These are phyloP conservation scores for Penicillium longicatenatum DNA, from an alignment of 495 filamentous ascomycete species.

Conservation along the genomic window DNA sequence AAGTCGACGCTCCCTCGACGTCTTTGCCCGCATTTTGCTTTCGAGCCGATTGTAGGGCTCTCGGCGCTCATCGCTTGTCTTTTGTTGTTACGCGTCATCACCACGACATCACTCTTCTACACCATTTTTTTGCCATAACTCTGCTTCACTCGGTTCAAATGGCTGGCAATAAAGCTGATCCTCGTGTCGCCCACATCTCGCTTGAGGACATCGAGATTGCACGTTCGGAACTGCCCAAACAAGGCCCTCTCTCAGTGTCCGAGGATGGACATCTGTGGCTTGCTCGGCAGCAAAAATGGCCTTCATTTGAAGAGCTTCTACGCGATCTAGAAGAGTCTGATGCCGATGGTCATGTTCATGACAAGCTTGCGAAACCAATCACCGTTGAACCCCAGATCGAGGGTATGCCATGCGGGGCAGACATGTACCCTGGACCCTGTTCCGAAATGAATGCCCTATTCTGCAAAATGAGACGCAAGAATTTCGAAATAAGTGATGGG, in stretches of 20 bases:
- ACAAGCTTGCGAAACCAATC: too few species aligned
- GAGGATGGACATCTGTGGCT: background rate
- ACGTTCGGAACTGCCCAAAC: background rate
- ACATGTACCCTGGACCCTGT: too few species aligned
- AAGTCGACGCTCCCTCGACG: background rate
- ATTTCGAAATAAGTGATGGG: background rate
- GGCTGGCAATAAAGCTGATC: background rate
- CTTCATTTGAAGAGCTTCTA: too few species aligned
- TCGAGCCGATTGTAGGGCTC: background rate
- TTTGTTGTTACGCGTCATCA: too few species aligned
- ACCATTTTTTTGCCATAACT: background rate
- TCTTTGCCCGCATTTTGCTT: background rate
- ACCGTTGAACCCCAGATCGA: too few species aligned
- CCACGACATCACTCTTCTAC: too few species aligned
- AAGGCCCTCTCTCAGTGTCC: background rate
- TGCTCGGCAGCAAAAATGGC: background rate
- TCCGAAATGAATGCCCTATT: too few species aligned
- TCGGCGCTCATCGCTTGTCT: background rate
- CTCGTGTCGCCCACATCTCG: background rate
- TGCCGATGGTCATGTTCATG: too few species aligned
- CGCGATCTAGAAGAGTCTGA: too few species aligned
- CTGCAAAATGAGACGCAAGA: too few species aligned
- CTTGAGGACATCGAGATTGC: background rate
- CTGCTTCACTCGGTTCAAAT: background rate
- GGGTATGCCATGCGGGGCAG: too few species aligned